Conservation (phyloP, 805 yeast species). For the Candida lessepsii region DNA sequence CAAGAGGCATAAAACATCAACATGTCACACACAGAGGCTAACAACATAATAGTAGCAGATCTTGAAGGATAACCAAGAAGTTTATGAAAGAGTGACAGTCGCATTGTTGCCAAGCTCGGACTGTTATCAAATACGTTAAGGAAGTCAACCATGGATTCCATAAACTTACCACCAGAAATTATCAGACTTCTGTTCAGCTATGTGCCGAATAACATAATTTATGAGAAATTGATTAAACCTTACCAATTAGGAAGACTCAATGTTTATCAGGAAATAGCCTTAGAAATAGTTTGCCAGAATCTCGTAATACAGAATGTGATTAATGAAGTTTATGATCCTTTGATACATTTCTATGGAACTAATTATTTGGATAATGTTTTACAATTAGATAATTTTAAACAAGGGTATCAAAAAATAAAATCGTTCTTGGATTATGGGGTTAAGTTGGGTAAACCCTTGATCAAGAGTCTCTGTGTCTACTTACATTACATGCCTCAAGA, state of each 20-base stretch:
- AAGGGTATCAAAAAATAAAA: slow-evolving; percentile 13
- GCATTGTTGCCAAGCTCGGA: no score
- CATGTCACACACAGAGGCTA: no score
- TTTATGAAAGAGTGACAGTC: no score
- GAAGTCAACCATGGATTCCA: no score
- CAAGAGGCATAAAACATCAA: no score
- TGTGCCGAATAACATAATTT: background rate
- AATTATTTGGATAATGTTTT: background rate
- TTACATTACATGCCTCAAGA: background rate
- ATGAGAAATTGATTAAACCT: slow-evolving; percentile 2
- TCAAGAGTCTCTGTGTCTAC: slow-evolving; percentile 3
- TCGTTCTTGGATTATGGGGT: slow-evolving; percentile 10
- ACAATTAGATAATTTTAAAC: slow-evolving; percentile 9
- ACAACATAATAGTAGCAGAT: no score
- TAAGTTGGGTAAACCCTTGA: slow-evolving; percentile 9
- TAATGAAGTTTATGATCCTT: slow-evolving; percentile 1
- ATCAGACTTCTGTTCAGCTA: background rate
- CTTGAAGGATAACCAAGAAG: no score
- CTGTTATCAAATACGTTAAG: no score
- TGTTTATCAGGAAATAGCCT: background rate
- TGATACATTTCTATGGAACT: slow-evolving; percentile 2
- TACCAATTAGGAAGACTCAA: background rate
- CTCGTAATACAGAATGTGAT: slow-evolving; percentile 5
- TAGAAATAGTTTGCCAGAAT: background rate
- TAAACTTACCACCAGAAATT: slow-evolving; percentile 1